Percentiles rank a stretch among this genome's conserved stretches.
Evolutionary conservation across 2,329 filamentous ascomycete genomes (phyloP).

Genomic region (Fusarium penzigii): DNA sequence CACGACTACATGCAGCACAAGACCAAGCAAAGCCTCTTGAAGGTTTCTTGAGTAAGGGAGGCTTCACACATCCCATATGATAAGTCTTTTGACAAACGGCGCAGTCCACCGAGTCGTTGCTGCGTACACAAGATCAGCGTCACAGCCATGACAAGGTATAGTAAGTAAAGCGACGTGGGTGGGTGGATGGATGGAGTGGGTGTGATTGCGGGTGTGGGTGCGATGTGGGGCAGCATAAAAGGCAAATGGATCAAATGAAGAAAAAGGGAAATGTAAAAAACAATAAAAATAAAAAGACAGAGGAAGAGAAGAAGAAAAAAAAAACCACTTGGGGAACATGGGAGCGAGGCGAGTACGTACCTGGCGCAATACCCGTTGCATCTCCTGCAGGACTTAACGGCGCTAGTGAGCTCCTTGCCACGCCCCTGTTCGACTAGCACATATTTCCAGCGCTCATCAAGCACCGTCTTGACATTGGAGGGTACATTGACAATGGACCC

Average conservation of each 20-base stretch:
- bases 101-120: conserved; percentile 94
- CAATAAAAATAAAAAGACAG: background rate
- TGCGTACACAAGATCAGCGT: conserved; percentile 41
- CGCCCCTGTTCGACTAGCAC: conserved; percentile 92
- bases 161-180: no score
- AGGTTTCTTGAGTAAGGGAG: conserved; percentile 90
- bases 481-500: conserved; percentile 94
- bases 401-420: conserved; percentile 92
- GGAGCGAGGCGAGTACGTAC: conserved; percentile 53
- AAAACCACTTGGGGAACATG: background rate
- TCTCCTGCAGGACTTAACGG: conserved; percentile 93
- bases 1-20: conserved; percentile 91
- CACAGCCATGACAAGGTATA: background rate
- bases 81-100: conserved; percentile 94
- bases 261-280: background rate
- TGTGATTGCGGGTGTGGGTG: conserved; percentile 4
- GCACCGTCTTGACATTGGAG: conserved; percentile 88
- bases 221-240: conserved; percentile 17
- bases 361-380: conserved; percentile 89
- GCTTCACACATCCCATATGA: conserved; percentile 97
- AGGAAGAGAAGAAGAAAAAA: no score
- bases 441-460: conserved; percentile 96
- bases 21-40: conserved; percentile 98
- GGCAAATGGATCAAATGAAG: background rate
- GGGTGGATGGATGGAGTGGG: no score